Base-by-base conservation (phyloP, 345 rosid genomes). In the Syzygium grande region DNA sequence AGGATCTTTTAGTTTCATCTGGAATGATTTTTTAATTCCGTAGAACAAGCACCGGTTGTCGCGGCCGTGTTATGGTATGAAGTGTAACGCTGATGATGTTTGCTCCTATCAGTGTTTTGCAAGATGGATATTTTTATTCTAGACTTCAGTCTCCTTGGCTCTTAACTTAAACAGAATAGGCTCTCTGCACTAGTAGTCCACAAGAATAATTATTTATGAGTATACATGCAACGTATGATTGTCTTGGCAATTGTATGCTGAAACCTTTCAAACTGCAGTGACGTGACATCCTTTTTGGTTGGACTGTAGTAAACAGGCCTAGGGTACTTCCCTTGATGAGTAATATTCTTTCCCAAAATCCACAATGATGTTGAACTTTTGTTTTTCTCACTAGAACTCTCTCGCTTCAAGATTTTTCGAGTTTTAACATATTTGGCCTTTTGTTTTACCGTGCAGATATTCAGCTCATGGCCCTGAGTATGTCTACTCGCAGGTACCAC, bases 381-480 rank as follows among this genome's bases (percentile, higher is more conserved):
- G 49, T 49, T 73, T 73, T 38, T 38, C 49, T 38, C 27, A 73
- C 49, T 73, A 19, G 27, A 34, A 73, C 27, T 73, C 25, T 73
- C 41, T 73, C 10, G 49, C 83, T 73, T 49, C 83, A 41, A 73
- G 83, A 73, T 84, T 15, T 53, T 84, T 56, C 49, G 2, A 53
- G 38, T 51, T 27, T 55, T 84, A 30, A 16, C 23, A 88, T 38
- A 52, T 83, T 29, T 49, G 87, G 14, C 78, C 85, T 87, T 86
- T 23, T 80, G 87, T 88, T 84, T 46, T 85, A 83, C 85, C 55
- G 63, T 91, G 92, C 93, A 98, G 99, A 88, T 95, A 95, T 87
- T 86, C 99, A 63, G 89, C 97, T 49, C 94, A 96, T 86, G 97
- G 96, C 86, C 94, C 94, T 85, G 99, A 98, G 83, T 96, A 94